Conservation (phyloP, 768 basidiomycete genomes). For the Udeniomyces megalosporus region DNA sequence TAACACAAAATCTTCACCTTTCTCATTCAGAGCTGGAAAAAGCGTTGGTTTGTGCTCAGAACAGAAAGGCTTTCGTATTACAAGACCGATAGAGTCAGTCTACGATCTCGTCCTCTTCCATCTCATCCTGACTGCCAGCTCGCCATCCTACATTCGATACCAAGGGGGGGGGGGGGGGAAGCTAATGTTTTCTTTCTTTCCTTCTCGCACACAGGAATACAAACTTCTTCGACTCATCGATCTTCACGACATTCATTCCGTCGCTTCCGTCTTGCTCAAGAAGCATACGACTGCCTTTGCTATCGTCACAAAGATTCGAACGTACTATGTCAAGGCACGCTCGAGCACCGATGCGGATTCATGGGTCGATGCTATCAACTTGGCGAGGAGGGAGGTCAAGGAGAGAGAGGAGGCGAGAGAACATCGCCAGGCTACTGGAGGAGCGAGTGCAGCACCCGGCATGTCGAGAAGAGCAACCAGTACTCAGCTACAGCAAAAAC, state of each 20-base stretch:
- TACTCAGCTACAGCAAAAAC: neutral
- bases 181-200: neutral
- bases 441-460: too few relatives aligned
- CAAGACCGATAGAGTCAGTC: constrained; percentile 59
- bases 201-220: constrained; percentile 46
- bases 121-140: neutral
- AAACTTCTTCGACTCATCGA: constrained; percentile 75
- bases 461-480: neutral
- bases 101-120: neutral
- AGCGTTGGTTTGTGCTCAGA: constrained; percentile 92
- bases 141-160: neutral
- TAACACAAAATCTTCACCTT: neutral
- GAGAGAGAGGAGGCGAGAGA: constrained; percentile 27
- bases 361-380: constrained; percentile 74
- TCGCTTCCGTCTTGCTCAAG: constrained; percentile 73
- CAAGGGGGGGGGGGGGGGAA: too few relatives aligned
- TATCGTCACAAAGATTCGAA: constrained; percentile 73
- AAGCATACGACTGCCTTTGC: constrained; percentile 78
- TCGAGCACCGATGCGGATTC: constrained; percentile 51
- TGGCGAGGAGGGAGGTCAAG: constrained; percentile 46
- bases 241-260: constrained; percentile 73
- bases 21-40: constrained; percentile 79
- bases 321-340: constrained; percentile 77
- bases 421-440: too few relatives aligned
- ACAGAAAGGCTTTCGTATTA: constrained; percentile 88